Conservation (phyloP, 1,139 yeast genomes). For the Debaryomycetaceae sp. region DNA sequence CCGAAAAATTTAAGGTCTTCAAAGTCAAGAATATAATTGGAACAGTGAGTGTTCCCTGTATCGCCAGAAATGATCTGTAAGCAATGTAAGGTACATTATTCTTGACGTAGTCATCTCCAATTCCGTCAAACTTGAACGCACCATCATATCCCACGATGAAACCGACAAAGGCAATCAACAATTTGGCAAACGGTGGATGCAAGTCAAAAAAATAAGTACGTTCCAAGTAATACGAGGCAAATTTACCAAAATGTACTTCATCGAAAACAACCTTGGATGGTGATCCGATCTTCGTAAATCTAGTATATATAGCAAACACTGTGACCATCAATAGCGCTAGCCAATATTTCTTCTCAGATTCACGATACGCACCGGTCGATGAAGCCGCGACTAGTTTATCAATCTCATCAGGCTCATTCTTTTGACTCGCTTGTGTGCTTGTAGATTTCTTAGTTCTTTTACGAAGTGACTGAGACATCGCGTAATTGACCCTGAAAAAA, state of each 20-base stretch:
- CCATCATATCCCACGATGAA: conserved; percentile 89
- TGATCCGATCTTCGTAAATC: conserved; percentile 67
- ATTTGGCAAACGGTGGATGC: conserved; percentile 97
- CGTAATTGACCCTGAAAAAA: conserved; percentile 3
- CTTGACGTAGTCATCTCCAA: conserved; percentile 76
- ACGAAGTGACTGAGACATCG: conserved; percentile 7
- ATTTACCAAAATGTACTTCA: conserved; percentile 96
- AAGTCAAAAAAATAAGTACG: conserved; percentile 89
- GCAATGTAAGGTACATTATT: conserved; percentile 88
- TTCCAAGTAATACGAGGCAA: conserved; percentile 83
- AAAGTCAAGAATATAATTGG: conserved; percentile 80
- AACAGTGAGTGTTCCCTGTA: conserved; percentile 77
- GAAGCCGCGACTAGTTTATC: not conserved
- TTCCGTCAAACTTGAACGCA: conserved; percentile 80
- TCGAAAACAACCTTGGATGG: conserved; percentile 94
- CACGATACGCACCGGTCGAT: conserved; percentile 11
- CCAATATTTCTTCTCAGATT: conserved; percentile 35
- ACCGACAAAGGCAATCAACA: conserved; percentile 87
- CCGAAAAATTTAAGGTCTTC: conserved; percentile 77
- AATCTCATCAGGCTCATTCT: conserved; percentile 2
- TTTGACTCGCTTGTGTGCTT: not conserved
- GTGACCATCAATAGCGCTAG: conserved; percentile 52
- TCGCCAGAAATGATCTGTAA: conserved; percentile 76
- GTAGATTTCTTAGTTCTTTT: not conserved
- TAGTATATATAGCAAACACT: conserved; percentile 58